These are phyloP conservation scores for Diaporthe nobilis DNA, from an alignment of 2,329 filamentous ascomycete species.

Conservation along the genomic window DNA sequence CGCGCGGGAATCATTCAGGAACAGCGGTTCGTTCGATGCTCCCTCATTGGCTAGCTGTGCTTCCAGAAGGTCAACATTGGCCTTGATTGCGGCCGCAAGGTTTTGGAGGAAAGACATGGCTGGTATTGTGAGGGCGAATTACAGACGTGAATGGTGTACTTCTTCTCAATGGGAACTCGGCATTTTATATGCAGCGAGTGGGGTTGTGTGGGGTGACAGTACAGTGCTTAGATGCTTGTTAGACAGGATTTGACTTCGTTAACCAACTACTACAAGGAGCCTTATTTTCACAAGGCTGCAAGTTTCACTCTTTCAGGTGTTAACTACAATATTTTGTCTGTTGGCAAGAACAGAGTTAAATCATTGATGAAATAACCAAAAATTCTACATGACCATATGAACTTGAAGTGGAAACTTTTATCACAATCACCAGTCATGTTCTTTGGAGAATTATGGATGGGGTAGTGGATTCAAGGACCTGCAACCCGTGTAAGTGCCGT, in stretches of 20 bases:
- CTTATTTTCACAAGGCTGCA: neutral
- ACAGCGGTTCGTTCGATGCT: neutral
- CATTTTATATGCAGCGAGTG: neutral
- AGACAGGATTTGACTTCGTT: neutral
- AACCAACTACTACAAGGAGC: neutral
- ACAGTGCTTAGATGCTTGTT: neutral
- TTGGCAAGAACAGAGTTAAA: neutral
- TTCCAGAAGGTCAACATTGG: neutral
- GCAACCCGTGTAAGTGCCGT: neutral
- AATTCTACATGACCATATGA: no score
- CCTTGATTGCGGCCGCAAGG: constrained; percentile 2
- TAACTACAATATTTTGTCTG: neutral
- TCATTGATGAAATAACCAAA: no score
- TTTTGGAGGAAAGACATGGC: neutral
- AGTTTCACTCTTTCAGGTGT: neutral
- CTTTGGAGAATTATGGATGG: neutral
- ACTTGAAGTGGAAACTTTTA: neutral
- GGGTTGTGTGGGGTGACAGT: neutral
- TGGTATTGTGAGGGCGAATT: neutral
- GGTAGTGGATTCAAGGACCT: neutral
- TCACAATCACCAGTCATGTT: neutral
- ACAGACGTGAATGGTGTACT: neutral
- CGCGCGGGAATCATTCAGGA: neutral
- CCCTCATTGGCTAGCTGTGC: neutral
- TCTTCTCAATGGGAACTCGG: neutral